A percentile compares a stretch with the other conserved stretches of the same genome.
Evolutionary conservation across 495 filamentous ascomycete genomes (phyloP).

Genomic region (Cladorrhinum samala): DNA sequence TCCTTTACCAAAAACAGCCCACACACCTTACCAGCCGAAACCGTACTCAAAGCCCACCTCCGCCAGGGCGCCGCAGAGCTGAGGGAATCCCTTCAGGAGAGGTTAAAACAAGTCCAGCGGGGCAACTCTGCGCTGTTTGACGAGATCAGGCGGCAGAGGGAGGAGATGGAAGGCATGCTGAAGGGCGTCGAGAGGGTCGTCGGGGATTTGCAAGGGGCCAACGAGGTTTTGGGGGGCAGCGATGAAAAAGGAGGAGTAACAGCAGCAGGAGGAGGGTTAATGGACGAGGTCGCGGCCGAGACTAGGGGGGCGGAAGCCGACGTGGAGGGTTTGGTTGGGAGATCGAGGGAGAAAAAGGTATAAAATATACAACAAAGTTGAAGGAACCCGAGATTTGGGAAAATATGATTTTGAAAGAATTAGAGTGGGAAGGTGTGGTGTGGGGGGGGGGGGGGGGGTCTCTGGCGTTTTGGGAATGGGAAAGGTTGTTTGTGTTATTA

Average conservation of each 20-base stretch:
- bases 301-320: slow-evolving; percentile 42
- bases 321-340: slow-evolving; percentile 24
- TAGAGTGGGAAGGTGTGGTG: too few relatives aligned
- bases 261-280: slow-evolving; percentile 23
- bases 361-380: not conserved
- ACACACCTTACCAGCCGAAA: slow-evolving; percentile 65
- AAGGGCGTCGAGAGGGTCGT: slow-evolving; percentile 59
- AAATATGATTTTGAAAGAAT: too few relatives aligned
- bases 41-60: slow-evolving; percentile 64
- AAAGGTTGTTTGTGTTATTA: too few relatives aligned
- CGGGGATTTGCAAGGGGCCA: slow-evolving; percentile 62
- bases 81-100: slow-evolving; percentile 53
- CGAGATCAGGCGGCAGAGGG: slow-evolving; percentile 58
- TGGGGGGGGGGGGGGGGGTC: too few relatives aligned
- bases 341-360: not conserved
- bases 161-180: slow-evolving; percentile 66
- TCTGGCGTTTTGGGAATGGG: slow-evolving; percentile 2
- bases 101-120: slow-evolving; percentile 53
- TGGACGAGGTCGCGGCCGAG: slow-evolving; percentile 43
- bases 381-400: too few relatives aligned
- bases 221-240: slow-evolving; percentile 32
- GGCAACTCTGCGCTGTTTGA: slow-evolving; percentile 60
- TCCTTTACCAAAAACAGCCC: too few relatives aligned
- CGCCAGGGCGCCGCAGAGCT: slow-evolving; percentile 58
- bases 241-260: not conserved